Evolutionary conservation across 257 asterid species (phyloP), one percentile per base, ranked within the genome.

Genomic region (Avicennia marina): DNA sequence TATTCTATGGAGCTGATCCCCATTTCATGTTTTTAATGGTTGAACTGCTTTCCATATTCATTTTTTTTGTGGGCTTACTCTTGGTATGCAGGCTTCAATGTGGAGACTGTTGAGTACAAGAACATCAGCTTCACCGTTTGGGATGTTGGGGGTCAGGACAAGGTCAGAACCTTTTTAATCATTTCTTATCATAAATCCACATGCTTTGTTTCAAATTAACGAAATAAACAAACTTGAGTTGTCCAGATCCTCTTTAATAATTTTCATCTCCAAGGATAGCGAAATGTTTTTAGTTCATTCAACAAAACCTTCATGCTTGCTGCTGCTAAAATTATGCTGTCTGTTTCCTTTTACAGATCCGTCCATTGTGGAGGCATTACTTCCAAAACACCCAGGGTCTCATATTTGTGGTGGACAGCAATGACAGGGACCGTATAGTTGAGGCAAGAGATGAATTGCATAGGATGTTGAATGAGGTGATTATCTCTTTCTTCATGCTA

Each of bases 281-380:
- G 13, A 42, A 41, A 3, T 29, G 40, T 12, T 46, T 32, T 6
- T 4, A 16, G 40, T 44, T 29, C 6, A 18, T 33, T 25, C 21
- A 2, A 31, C 1, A 31, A 25, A 24, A 15, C 24, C 4, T 36
- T 15, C 29, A 12, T 50, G 39, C 22, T n/a, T 50, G 40, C 5
- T 50, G 11, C n/a, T 7, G 50, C 7, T 43, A 32, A 21, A 56
- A 57, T 68, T 32, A 49, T 45, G 11, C 22, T 41, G 54, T 16
- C 17, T 40, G 36, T 11, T 32, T 66, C 26, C n/a, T 68, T 65
- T 63, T 61, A 51, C 75, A 90, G 96, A 90, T 90, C 64, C 95
- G 96, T 68, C 95, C 97, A 53, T 63, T 90, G 82, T 89, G 97
- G 97, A 86, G 97, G 85, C 95, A 86, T 84, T 89, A 89, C 73